Conservation (phyloP, 2,329 filamentous ascomycete species). For the Knufia fluminis region DNA sequence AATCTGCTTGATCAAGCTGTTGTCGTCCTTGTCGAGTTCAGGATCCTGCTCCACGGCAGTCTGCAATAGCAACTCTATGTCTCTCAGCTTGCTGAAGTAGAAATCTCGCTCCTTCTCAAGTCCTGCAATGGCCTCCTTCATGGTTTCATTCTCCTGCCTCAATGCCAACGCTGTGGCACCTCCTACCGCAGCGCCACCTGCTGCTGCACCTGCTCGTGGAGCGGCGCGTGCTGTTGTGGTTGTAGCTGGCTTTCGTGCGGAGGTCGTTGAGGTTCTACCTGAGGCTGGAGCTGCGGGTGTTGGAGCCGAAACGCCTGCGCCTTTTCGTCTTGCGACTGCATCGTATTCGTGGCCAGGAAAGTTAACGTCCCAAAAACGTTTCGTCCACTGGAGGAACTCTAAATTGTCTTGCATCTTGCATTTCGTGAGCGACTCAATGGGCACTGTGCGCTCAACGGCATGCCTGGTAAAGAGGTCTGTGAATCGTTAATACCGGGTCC, state of each 20-base stretch:
- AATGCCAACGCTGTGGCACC: conserved; percentile 61
- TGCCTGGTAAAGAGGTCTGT: conserved; percentile 73
- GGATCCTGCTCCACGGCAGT: conserved; percentile 86
- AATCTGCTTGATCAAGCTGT: conserved; percentile 86
- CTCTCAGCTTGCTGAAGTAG: conserved; percentile 96
- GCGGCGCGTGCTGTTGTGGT: conserved; percentile 40
- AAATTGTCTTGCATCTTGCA: conserved; percentile 99
- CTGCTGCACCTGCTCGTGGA: conserved; percentile 31
- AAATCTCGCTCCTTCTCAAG: conserved; percentile 96
- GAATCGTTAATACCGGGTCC: neutral
- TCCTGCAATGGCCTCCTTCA: conserved; percentile 92
- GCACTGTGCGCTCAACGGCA: conserved; percentile 78
- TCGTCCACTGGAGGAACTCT: conserved; percentile 95
- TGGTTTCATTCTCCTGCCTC: conserved; percentile 71
- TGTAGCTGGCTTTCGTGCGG: conserved; percentile 52
- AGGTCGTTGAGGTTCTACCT: conserved; percentile 36
- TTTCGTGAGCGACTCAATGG: conserved; percentile 81
- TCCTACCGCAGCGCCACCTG: conserved; percentile 33
- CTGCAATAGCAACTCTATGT: conserved; percentile 92
- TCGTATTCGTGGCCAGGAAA: conserved; percentile 97
- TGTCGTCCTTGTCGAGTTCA: conserved; percentile 87
- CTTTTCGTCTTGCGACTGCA: conserved; percentile 75
- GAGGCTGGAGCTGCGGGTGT: conserved; percentile 43
- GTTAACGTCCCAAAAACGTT: conserved; percentile 96
- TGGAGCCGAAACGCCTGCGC: conserved; percentile 50